Evolutionary conservation across 345 rosid genomes (phyloP).

Genomic region (Acer saccharum): DNA sequence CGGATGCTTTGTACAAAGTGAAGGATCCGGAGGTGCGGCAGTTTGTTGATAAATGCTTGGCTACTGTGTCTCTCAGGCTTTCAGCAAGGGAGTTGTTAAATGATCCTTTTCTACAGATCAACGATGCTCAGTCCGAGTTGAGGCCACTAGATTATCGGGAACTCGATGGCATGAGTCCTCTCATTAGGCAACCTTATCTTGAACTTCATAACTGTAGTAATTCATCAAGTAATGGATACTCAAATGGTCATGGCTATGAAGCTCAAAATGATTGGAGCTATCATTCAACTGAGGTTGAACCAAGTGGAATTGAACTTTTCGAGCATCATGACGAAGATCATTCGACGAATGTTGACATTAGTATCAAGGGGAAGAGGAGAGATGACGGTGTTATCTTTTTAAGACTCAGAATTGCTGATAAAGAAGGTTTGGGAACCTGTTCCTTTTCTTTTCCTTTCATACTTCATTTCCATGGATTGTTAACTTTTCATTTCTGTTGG

Average conservation of each 20-base stretch:
- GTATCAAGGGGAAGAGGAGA: conserved; percentile 76
- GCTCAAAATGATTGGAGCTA: conserved; percentile 54
- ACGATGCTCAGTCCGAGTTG: conserved; percentile 58
- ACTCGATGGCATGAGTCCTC: conserved; percentile 43
- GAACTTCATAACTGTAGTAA: conserved; percentile 38
- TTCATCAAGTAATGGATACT: conserved; percentile 45
- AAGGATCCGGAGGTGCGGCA: conserved; percentile 74
- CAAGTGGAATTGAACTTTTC: conserved; percentile 68
- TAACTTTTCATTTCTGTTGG: not conserved
- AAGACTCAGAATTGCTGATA: conserved; percentile 71
- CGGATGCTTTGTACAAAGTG: conserved; percentile 82
- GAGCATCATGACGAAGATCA: conserved; percentile 69
- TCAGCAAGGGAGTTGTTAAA: conserved; percentile 84
- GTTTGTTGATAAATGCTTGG: conserved; percentile 90
- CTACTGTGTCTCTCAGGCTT: conserved; percentile 75
- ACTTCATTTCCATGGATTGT: not conserved
- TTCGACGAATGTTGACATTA: conserved; percentile 56
- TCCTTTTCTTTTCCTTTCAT: not conserved
- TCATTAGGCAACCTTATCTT: conserved; percentile 54
- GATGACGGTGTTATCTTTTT: conserved; percentile 67
- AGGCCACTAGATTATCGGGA: conserved; percentile 50
- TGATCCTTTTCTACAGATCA: conserved; percentile 73
- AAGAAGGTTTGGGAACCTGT: conserved; percentile 64
- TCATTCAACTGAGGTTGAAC: conserved; percentile 52
- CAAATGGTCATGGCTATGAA: conserved; percentile 39